These are phyloP conservation scores for Gelatoporia subvermispora DNA, from an alignment of 768 basidiomycete genomes.

Conservation along the genomic window DNA sequence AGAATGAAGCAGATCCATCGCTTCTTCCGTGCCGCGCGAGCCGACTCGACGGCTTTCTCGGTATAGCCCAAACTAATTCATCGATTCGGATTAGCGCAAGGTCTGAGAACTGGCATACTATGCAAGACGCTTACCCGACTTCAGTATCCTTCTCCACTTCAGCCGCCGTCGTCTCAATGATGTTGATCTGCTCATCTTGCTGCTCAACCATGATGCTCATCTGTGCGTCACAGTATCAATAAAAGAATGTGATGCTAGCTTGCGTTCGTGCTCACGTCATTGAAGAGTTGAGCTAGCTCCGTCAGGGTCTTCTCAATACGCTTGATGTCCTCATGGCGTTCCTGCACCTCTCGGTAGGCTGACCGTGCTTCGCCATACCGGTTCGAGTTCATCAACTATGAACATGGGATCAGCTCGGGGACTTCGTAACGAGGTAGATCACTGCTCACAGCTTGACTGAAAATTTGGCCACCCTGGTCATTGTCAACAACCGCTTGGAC, in stretches of 20 bases:
- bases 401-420: conserved; percentile 1
- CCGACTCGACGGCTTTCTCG: conserved; percentile 80
- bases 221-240: conserved; percentile 31
- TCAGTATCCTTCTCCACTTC: conserved; percentile 81
- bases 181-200: conserved; percentile 84
- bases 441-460: conserved; percentile 60
- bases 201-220: conserved; percentile 95
- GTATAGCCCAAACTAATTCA: conserved; percentile 70
- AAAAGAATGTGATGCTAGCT: background rate
- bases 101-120: conserved; percentile 1
- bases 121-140: conserved; percentile 52
- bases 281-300: conserved; percentile 93
- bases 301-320: conserved; percentile 90
- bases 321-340: conserved; percentile 92
- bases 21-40: conserved; percentile 87
- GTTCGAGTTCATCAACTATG: conserved; percentile 80
- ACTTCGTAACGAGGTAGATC: background rate
- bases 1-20: conserved; percentile 96
- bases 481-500: conserved; percentile 64
- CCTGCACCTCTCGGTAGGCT: conserved; percentile 96
- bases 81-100: background rate
- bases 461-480: conserved; percentile 64
- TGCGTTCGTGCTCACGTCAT: conserved; percentile 60
- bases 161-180: conserved; percentile 73
- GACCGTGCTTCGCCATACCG: conserved; percentile 87